Evolutionary conservation across 2,329 filamentous ascomycete genomes (phyloP).

Genomic region (Gremmenia infestans): DNA sequence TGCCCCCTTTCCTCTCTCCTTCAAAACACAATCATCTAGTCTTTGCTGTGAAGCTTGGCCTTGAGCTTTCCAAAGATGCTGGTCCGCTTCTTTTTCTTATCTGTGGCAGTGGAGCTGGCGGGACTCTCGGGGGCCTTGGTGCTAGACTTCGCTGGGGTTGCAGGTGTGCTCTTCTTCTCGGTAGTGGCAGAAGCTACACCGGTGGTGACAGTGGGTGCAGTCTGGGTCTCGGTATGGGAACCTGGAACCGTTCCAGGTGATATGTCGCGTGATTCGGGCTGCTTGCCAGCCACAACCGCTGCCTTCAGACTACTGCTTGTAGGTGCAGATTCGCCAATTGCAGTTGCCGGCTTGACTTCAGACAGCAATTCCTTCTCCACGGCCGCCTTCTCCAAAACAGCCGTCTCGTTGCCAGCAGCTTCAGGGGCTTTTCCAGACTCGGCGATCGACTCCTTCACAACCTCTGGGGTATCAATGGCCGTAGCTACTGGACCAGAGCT

Average conservation of each 20-base stretch:
- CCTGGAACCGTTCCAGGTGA: conserved; percentile 28
- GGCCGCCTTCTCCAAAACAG: conserved; percentile 69
- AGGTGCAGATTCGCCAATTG: conserved; percentile 28
- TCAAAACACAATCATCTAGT: conserved; percentile 4
- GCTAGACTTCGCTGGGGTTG: conserved; percentile 18
- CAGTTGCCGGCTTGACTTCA: conserved; percentile 46
- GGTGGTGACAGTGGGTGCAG: conserved; percentile 24
- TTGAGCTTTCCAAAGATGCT: conserved; percentile 42
- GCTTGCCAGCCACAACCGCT: conserved; percentile 4
- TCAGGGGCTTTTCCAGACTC: conserved; percentile 61
- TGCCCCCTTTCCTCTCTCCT: not conserved
- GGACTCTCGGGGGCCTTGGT: conserved; percentile 25
- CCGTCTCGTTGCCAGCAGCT: conserved; percentile 62
- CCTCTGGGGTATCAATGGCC: conserved; percentile 47
- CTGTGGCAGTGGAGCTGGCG: conserved; percentile 18
- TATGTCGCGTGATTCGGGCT: conserved; percentile 25
- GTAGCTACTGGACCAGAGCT: conserved; percentile 39
- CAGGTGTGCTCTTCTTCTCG: conserved; percentile 15
- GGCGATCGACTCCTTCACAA: conserved; percentile 53
- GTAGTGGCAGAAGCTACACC: conserved; percentile 20
- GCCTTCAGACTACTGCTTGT: conserved; percentile 36
- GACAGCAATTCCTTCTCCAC: conserved; percentile 70
- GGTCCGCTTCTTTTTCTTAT: conserved; percentile 34
- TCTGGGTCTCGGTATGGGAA: conserved; percentile 20
- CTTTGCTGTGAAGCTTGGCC: conserved; percentile 42